These are phyloP conservation scores for Striga asiatica DNA, from an alignment of 257 asterid genomes.

Conservation along the genomic window DNA sequence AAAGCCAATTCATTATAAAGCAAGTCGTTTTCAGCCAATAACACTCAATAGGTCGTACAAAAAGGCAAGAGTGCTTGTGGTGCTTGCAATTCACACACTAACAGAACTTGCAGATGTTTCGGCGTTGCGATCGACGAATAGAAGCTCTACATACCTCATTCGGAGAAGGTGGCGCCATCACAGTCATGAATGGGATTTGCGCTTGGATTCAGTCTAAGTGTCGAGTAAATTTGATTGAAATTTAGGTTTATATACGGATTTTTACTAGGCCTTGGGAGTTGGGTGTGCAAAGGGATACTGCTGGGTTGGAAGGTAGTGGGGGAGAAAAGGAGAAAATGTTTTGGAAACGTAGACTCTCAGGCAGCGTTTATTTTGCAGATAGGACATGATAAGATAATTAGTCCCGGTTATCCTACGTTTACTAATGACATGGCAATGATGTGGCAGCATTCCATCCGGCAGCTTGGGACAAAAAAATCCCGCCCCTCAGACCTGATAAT, in stretches of 20 bases:
- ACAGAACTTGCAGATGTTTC: conserved; percentile 1
- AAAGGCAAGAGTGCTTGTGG: not conserved
- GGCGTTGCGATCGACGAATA: conserved; percentile 2
- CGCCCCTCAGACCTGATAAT: too few species aligned
- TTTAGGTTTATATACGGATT: conserved; percentile 3
- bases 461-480: too few species aligned
- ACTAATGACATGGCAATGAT: too few species aligned
- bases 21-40: conserved; percentile 3
- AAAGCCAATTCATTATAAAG: not conserved
- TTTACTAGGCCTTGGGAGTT: conserved; percentile 14
- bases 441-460: too few species aligned
- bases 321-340: not conserved
- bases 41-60: conserved; percentile 1
- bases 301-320: conserved; percentile 24
- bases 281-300: too few species aligned
- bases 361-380: too few species aligned
- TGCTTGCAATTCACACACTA: conserved; percentile 4
- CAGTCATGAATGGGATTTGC: conserved; percentile 14
- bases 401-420: too few species aligned
- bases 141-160: conserved; percentile 21
- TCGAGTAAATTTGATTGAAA: conserved; percentile 9
- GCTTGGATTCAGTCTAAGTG: not conserved
- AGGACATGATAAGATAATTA: too few species aligned
- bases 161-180: conserved; percentile 21
- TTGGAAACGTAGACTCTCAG: too few species aligned